Base-by-base conservation (phyloP, 257 asterid species). In the Striga asiatica region DNA sequence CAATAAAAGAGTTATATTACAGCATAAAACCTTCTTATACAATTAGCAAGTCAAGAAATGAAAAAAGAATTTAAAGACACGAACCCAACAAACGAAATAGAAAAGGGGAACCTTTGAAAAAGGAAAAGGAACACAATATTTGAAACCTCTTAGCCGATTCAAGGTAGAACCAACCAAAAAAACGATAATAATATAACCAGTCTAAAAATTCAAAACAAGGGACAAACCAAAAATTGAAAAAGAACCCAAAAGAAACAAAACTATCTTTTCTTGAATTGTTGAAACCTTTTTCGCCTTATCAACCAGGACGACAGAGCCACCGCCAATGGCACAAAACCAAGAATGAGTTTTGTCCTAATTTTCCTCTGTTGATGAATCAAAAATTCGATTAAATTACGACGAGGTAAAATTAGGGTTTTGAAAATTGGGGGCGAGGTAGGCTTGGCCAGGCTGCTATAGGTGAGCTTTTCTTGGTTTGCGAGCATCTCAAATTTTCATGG, bases 401-500 rank as follows among this genome's bases (percentile, higher is more conserved):
- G 8, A 38, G 54, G 66, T 25, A 35, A 12, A 41, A 74, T 69
- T 60, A 62, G 62, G 72, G 70, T 12, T 37, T 57, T 4, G 66
- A 20, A 64, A 20, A 46, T 17, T 50, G 62, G 69, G 64, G 69
- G 58, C 17, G 58, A 13, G 72, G 64, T 9, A 3, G 54, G 31
- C 11, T n/a, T 24, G 71, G 64, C 68, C 42, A 67, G 34, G 59
- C 42, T 56, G 51, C 41, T n/a, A n/a, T n/a, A n/a, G n/a, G n/a
- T 58, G 61, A 60, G 62, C 56, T 43, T 21, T 68, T 46, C 48
- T 56, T 34, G 67, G 37, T 62, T 57, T 52, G 67, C 76, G 79
- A 66, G 24, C 57, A 8, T 41, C 64, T 61, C 32, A 54, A 58
- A 68, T 55, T 12, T 58, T 56, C 71, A 47, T 50, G 65, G 22